These are phyloP conservation scores for Calonectria pseudoreteaudii DNA, from an alignment of 2,329 filamentous ascomycete species.

Conservation along the genomic window DNA sequence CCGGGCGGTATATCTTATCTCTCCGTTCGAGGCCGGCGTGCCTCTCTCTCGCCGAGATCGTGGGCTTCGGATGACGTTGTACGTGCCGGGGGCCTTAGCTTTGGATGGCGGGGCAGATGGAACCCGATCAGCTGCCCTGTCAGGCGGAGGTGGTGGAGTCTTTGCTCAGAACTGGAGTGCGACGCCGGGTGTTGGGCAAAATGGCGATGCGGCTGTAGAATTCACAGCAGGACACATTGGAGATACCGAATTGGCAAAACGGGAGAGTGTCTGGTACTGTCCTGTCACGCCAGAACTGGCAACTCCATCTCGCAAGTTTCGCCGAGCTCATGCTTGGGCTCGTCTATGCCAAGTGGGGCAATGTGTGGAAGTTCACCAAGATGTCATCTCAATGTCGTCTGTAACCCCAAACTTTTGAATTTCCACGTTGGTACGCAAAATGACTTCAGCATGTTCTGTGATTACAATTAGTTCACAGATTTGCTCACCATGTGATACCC, in stretches of 20 bases:
- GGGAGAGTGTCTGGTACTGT: not conserved
- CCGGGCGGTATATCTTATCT: not conserved
- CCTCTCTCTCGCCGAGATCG: not conserved
- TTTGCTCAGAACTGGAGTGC: not conserved
- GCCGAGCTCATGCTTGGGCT: slow-evolving; percentile 20
- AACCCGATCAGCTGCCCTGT: slow-evolving; percentile 7
- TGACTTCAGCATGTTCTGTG: not conserved
- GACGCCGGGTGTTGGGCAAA: not conserved
- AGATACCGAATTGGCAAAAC: too few species aligned
- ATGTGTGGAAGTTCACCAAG: slow-evolving; percentile 1
- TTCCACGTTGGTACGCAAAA: not conserved
- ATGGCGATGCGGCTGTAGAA: not conserved
- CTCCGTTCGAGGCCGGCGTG: not conserved
- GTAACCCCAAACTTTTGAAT: not conserved
- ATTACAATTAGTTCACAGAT: not conserved
- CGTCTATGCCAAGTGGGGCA: slow-evolving; percentile 16
- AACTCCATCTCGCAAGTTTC: slow-evolving; percentile 17
- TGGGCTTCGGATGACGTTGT: slow-evolving; percentile 22
- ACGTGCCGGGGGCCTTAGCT: slow-evolving; percentile 7
- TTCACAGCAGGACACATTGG: not conserved
- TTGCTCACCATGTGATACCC: not conserved
- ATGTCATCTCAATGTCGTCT: not conserved
- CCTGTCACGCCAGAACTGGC: not conserved
- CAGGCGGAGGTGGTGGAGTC: not conserved
- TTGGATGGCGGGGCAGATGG: slow-evolving; percentile 22